A percentile compares a stretch with the other conserved stretches of the same genome.
phyloP scores from a whole-genome alignment of 495 filamentous ascomycete genomes.

The Xylaria longipes region DNA sequence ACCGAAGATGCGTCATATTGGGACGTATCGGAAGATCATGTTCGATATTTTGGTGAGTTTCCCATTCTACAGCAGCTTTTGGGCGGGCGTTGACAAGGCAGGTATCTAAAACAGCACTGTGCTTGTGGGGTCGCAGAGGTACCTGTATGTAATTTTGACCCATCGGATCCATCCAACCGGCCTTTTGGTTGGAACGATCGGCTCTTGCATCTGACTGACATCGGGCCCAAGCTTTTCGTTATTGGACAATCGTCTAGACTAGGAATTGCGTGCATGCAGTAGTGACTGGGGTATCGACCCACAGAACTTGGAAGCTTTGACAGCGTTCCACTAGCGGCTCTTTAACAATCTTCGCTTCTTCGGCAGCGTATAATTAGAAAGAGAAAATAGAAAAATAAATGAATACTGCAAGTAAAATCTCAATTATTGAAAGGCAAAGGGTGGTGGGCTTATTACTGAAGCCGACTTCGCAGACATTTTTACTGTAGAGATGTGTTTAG shows the following conservation, averaged over 20 bases:
- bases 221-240: slow-evolving; percentile 6
- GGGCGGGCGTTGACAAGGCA: background rate
- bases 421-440: background rate
- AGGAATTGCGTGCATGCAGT: slow-evolving; percentile 27
- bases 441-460: background rate
- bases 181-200: slow-evolving; percentile 15
- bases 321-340: slow-evolving; percentile 21
- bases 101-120: background rate
- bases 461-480: background rate
- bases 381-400: background rate
- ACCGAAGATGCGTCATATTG: background rate
- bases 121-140: background rate
- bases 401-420: background rate
- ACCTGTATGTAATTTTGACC: background rate
- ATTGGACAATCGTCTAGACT: slow-evolving; percentile 20
- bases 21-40: background rate
- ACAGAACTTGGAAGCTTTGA: slow-evolving; percentile 13
- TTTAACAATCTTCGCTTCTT: background rate
- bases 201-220: slow-evolving; percentile 24
- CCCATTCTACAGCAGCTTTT: too few species aligned
- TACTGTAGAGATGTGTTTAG: background rate
- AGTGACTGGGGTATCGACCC: slow-evolving; percentile 14
- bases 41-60: background rate
- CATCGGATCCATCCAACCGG: background rate
- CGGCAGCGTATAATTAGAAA: background rate